Percentiles rank a stretch among this genome's conserved stretches.
phyloP scores from a whole-genome alignment of 2,329 filamentous ascomycete species.

The Aureobasidium sp. region DNA sequence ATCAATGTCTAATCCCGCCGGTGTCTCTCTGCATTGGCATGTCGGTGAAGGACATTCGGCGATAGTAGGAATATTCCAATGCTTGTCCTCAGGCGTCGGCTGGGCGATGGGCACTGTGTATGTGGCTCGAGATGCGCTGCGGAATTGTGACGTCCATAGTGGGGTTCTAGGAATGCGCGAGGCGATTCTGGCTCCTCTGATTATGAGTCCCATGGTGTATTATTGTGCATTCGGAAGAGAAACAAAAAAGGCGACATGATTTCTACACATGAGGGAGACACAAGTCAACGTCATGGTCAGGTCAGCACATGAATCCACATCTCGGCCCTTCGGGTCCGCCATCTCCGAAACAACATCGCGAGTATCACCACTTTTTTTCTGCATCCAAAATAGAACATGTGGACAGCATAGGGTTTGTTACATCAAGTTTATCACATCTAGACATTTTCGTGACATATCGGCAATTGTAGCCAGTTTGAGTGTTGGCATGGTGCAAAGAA shows the following conservation, averaged over 20 bases:
- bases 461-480: background rate
- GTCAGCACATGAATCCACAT: background rate
- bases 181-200: background rate
- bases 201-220: background rate
- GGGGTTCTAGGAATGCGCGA: background rate
- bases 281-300: background rate
- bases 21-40: slow-evolving; percentile 65
- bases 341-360: background rate
- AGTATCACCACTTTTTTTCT: background rate
- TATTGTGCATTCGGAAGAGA: background rate
- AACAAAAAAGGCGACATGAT: background rate
- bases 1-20: slow-evolving; percentile 66
- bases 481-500: background rate
- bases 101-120: slow-evolving; percentile 25
- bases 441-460: too few relatives aligned
- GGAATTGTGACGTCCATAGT: background rate
- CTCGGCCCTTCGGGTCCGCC: background rate
- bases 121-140: slow-evolving; percentile 2
- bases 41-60: slow-evolving; percentile 65
- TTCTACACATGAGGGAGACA: background rate
- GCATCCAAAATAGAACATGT: too few relatives aligned
- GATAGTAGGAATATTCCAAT: slow-evolving; percentile 38
- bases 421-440: too few relatives aligned
- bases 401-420: too few relatives aligned
- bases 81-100: slow-evolving; percentile 16